phyloP scores from a whole-genome alignment of 352 stramenopile species.

The Globisporangium parvum region DNA sequence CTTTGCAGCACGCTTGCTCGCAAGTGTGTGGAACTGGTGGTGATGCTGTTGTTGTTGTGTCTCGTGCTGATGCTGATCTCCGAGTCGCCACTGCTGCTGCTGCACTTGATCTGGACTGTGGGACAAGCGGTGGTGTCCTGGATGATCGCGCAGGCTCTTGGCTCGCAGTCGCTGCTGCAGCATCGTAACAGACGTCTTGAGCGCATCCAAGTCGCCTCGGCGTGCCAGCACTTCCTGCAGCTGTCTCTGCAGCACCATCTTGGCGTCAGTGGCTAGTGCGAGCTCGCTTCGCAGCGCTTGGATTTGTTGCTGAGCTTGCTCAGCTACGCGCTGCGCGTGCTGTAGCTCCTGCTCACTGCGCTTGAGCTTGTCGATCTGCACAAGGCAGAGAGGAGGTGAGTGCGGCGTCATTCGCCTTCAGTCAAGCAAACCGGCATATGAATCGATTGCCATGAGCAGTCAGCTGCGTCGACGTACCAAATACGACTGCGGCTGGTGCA shows the following conservation, averaged over 20 bases:
- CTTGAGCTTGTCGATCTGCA: constrained; percentile 59
- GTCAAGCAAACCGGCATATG: too few relatives aligned
- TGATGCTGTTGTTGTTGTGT: too few relatives aligned
- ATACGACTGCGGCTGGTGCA: constrained; percentile 72
- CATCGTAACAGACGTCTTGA: constrained; percentile 52
- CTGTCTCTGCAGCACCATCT: constrained; percentile 49
- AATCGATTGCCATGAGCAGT: too few relatives aligned
- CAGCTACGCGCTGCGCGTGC: constrained; percentile 12
- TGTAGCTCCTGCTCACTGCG: constrained; percentile 40
- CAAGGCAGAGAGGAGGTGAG: not conserved
- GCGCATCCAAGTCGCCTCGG: constrained; percentile 50
- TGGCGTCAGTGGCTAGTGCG: constrained; percentile 26
- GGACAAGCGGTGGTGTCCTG: too few relatives aligned
- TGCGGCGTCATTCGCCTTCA: not conserved
- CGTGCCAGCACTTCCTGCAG: constrained; percentile 59
- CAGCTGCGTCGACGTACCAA: constrained; percentile 25
- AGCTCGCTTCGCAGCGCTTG: constrained; percentile 41
- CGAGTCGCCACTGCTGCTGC: too few relatives aligned
- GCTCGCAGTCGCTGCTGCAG: constrained; percentile 18
- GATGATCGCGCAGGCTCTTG: not conserved
- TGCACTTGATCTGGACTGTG: too few relatives aligned
- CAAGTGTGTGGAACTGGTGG: constrained; percentile 1
- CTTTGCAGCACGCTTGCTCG: not conserved
- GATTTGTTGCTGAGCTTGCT: constrained; percentile 31
- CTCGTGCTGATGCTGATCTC: constrained; percentile 9